Conservation (phyloP, 2,329 filamentous ascomycete genomes). For the Colletotrichum agaves region DNA sequence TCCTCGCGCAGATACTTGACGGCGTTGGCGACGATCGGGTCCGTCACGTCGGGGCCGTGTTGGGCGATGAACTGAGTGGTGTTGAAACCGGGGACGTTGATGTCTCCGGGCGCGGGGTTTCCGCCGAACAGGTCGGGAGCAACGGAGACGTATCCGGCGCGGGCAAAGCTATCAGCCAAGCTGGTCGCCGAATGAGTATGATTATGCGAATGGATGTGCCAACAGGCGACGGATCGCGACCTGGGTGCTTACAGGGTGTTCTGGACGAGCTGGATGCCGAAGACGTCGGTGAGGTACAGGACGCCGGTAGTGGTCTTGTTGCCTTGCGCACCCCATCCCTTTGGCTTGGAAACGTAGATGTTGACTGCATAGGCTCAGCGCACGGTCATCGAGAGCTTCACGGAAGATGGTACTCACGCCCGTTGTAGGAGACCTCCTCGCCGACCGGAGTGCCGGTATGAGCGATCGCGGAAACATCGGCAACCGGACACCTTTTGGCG, state of each 20-base stretch:
- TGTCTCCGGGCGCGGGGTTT: conserved; percentile 58
- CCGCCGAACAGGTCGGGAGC: conserved; percentile 75
- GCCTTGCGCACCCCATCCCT: background rate
- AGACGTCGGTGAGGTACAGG: conserved; percentile 48
- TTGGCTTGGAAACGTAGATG: conserved; percentile 34
- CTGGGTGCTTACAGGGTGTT: conserved; percentile 38
- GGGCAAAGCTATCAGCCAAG: conserved; percentile 73
- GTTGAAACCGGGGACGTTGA: conserved; percentile 52
- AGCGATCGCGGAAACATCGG: conserved; percentile 27
- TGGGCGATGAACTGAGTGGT: conserved; percentile 52
- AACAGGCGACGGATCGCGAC: too few relatives aligned
- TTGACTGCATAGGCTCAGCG: conserved; percentile 2
- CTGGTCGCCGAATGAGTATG: conserved; percentile 27
- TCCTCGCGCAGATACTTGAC: conserved; percentile 58
- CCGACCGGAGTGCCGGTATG: conserved; percentile 33
- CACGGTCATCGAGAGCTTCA: background rate
- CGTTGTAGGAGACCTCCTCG: conserved; percentile 23
- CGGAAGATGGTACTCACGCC: conserved; percentile 4
- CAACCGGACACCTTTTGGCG: conserved; percentile 17
- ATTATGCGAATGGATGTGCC: background rate
- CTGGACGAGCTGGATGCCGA: conserved; percentile 47
- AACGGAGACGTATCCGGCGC: conserved; percentile 72
- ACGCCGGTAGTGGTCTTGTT: conserved; percentile 21
- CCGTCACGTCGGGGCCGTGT: conserved; percentile 54
- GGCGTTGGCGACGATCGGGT: conserved; percentile 58